Evolutionary conservation across 495 filamentous ascomycete genomes (phyloP).

Genomic region (Penicillium egyptiacum): DNA sequence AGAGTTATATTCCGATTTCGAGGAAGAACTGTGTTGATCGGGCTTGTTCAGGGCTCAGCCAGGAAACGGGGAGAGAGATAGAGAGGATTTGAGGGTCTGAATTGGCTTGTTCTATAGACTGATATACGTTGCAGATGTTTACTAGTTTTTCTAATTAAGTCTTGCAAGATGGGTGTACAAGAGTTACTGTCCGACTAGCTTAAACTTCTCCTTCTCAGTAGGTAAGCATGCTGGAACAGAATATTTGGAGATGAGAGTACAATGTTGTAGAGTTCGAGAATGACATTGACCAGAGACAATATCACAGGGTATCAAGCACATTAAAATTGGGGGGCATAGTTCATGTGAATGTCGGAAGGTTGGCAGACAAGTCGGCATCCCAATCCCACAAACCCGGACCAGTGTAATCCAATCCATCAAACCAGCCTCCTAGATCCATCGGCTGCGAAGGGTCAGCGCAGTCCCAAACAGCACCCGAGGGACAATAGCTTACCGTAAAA

Average conservation of each 20-base stretch:
- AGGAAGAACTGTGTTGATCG: slow-evolving; percentile 2
- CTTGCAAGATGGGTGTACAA: too few species aligned
- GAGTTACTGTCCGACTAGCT: too few species aligned
- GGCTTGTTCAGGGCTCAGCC: not conserved
- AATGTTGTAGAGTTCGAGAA: not conserved
- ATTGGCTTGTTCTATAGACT: not conserved
- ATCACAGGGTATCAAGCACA: not conserved
- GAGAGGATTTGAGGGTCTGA: not conserved
- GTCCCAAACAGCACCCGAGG: not conserved
- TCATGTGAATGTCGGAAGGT: slow-evolving; percentile 15
- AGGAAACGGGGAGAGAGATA: not conserved
- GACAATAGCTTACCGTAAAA: slow-evolving; percentile 30
- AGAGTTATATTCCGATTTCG: slow-evolving; percentile 6
- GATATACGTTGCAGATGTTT: not conserved
- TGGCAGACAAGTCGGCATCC: slow-evolving; percentile 33
- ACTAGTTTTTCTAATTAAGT: not conserved
- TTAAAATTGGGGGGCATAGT: not conserved
- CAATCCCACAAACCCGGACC: slow-evolving; percentile 39
- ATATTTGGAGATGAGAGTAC: not conserved
- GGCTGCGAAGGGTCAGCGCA: slow-evolving; percentile 30
- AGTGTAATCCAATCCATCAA: slow-evolving; percentile 32
- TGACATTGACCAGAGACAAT: not conserved
- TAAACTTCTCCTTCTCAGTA: too few species aligned
- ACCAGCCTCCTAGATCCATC: slow-evolving; percentile 38
- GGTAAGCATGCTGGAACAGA: too few species aligned